These are phyloP conservation scores for Aquilaria agallochum DNA, from an alignment of 441 rosid species.

Conservation along the genomic window DNA sequence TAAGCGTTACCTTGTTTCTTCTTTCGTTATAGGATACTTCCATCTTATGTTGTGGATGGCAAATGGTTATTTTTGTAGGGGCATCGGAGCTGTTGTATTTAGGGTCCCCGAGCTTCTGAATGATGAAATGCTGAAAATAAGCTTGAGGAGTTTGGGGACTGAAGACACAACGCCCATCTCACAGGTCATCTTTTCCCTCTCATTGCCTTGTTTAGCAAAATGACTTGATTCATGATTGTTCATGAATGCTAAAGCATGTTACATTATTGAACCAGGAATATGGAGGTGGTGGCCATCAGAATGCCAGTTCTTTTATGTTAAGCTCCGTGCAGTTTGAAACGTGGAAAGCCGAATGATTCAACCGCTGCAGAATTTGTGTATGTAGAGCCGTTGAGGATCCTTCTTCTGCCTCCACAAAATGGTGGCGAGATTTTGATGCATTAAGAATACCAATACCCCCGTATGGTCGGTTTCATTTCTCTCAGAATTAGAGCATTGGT, in stretches of 20 bases:
- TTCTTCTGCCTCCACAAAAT: too few species aligned
- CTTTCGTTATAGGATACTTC: not conserved
- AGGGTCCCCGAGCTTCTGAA: constrained; percentile 54
- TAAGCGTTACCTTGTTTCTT: too few species aligned
- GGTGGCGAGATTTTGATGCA: too few species aligned
- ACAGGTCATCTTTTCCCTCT: constrained; percentile 17
- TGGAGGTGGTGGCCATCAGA: constrained; percentile 68
- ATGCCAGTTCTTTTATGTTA: constrained; percentile 70
- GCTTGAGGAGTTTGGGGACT: constrained; percentile 49
- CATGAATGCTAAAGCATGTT: not conserved
- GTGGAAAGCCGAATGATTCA: constrained; percentile 31
- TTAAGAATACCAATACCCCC: too few species aligned
- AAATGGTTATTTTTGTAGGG: constrained; percentile 21
- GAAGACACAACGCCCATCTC: constrained; percentile 69
- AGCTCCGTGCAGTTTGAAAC: constrained; percentile 36
- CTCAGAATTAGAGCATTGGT: not conserved
- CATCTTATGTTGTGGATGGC: not conserved
- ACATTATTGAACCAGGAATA: constrained; percentile 27
- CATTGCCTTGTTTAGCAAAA: not conserved
- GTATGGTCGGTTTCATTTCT: too few species aligned
- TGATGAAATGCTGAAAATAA: constrained; percentile 51
- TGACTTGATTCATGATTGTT: not conserved
- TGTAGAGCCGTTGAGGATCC: too few species aligned
- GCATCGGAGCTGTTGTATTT: constrained; percentile 65
- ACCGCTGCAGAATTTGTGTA: too few species aligned